Evolutionary conservation across 441 rosid genomes (phyloP), one percentile per base, ranked within the genome.

Genomic region (Mallotus japonicus): DNA sequence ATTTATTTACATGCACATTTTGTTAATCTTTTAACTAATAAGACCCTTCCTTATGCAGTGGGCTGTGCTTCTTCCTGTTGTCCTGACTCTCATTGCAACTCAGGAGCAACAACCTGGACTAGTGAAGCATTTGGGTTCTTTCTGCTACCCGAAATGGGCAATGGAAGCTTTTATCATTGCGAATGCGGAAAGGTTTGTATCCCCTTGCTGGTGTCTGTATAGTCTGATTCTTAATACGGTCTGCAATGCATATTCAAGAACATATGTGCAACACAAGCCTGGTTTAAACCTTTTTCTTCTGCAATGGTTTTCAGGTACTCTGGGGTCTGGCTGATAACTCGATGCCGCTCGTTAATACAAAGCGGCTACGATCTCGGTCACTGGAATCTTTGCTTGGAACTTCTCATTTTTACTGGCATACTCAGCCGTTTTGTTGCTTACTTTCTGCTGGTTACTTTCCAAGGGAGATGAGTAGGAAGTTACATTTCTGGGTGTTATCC

Each of bases 81-180:
- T 92, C 72, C 81, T 92, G 77, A 95, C 97, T 34, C 99, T 95
- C 14, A 69, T 92, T 13, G 96, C 96, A 69, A 93, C 90, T 9
- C 90, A 80, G 74, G 80, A 78, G 1, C 79, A 75, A 64, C 67
- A 75, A 22, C 81, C 76, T 71, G 67, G 67, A 74, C 68, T 78
- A 16, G 58, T 85, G 75, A 85, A 70, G 80, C 67, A 55, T 62
- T 64, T 91, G 61, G 78, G 86, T 17, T 65, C 83, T 61, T 79
- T 92, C 55, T 85, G 96, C 83, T 95, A 91, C 76, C 92, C 98
- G 9, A 91, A 86, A 75, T 95, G 99, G 98, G 96, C 99, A 62
- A 72, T 92, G 83, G 84, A 91, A 66, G 98, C 95, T 73, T 91
- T 91, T 63, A 88, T 92, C 40, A 83, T 91, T 70, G 88, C 96